Evolutionary conservation across 305 asterid genomes (phyloP).

Genomic region (Fraxinus baroniana): DNA sequence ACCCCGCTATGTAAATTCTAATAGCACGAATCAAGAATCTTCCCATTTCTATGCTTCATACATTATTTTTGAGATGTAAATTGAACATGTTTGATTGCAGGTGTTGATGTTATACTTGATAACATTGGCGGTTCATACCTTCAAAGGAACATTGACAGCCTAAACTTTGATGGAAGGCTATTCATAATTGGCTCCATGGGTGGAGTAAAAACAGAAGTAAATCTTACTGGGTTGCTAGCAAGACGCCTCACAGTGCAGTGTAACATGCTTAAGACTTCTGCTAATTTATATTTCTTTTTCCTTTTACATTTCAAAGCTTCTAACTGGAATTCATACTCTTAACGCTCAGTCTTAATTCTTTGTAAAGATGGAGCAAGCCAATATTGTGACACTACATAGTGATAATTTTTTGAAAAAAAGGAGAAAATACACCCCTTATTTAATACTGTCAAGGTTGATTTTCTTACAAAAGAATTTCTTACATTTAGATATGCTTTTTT

Average conservation of each 20-base stretch:
- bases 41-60: not conserved
- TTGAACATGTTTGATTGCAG: constrained; percentile 33
- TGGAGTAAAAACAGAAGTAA: constrained; percentile 62
- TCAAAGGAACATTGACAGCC: constrained; percentile 68
- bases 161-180: constrained; percentile 78
- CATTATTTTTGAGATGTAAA: constrained; percentile 3
- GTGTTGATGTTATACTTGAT: constrained; percentile 91
- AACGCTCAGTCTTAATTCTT: not conserved
- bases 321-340: not conserved
- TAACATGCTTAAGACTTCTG: constrained; percentile 29
- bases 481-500: not conserved
- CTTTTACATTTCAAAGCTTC: not conserved
- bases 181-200: constrained; percentile 94
- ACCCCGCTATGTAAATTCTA: not conserved
- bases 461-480: not conserved
- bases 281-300: not conserved
- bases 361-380: not conserved
- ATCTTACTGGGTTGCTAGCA: constrained; percentile 46
- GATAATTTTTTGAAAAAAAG: not conserved
- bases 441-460: not conserved
- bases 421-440: not conserved
- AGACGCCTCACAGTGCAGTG: constrained; percentile 65
- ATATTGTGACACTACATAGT: not conserved
- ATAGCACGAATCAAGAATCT: not conserved
- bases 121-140: constrained; percentile 76